phyloP scores from a whole-genome alignment of 1,284 basidiomycete species.

The Rhodotorula sp. region DNA sequence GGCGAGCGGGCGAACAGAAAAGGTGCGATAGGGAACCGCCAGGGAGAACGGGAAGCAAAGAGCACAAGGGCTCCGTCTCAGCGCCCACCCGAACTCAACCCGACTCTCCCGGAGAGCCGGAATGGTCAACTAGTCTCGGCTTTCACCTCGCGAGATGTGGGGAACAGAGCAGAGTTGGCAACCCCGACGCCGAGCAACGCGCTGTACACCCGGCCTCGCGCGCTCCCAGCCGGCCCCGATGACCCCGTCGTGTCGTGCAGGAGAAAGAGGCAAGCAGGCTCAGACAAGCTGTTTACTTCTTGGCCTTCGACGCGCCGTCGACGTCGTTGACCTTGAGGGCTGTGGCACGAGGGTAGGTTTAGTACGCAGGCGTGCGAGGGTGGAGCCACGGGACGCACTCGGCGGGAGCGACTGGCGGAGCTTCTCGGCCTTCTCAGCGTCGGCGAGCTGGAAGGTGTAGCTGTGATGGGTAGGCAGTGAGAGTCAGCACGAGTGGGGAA shows the following conservation, averaged over 20 bases:
- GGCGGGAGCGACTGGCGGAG: slow-evolving; percentile 94
- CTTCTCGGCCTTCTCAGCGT: slow-evolving; percentile 98
- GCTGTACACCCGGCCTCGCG: too few species aligned
- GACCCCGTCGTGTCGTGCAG: background rate
- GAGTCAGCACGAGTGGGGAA: background rate
- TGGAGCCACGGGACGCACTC: slow-evolving; percentile 2
- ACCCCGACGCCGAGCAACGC: too few species aligned
- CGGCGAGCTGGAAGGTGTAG: slow-evolving; percentile 93
- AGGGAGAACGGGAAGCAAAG: too few species aligned
- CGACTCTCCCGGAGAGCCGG: too few species aligned
- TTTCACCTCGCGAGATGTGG: too few species aligned
- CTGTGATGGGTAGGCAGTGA: slow-evolving; percentile 70
- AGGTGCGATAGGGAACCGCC: too few species aligned
- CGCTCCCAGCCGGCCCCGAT: background rate
- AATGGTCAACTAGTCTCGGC: too few species aligned
- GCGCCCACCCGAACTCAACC: too few species aligned
- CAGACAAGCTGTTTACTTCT: slow-evolving; percentile 38
- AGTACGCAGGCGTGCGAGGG: background rate
- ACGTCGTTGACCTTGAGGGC: slow-evolving; percentile 46
- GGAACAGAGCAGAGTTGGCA: too few species aligned
- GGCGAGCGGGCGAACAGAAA: too few species aligned
- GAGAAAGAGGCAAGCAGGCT: background rate
- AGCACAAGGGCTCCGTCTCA: too few species aligned
- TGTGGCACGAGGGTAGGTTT: slow-evolving; percentile 8
- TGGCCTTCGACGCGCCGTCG: slow-evolving; percentile 40